Conservation (phyloP, 176 grass and related monocot genomes). For the Tillandsia fasciculata region DNA sequence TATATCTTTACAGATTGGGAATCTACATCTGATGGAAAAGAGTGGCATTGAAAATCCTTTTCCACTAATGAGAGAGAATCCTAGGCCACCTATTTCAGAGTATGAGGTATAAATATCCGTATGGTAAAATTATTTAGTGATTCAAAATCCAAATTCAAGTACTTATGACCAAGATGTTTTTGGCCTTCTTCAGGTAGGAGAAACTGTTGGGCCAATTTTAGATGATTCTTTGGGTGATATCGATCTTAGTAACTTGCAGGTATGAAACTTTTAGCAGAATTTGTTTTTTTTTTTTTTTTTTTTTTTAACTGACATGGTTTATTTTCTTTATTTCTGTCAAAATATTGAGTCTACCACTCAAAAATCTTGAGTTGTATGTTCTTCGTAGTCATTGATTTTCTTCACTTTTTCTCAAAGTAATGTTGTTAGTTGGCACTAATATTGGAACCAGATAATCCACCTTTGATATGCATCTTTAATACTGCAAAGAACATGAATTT, state of each 20-base stretch:
- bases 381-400: too few relatives aligned
- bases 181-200: constrained; percentile 45
- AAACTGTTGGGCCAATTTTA: constrained; percentile 38
- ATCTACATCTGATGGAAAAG: constrained; percentile 20
- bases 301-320: too few relatives aligned
- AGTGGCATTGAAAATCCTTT: constrained; percentile 74
- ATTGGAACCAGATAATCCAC: not conserved
- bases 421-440: too few relatives aligned
- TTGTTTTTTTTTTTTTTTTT: not conserved
- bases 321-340: too few relatives aligned
- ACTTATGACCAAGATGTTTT: not conserved
- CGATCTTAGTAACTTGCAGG: constrained; percentile 91
- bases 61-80: constrained; percentile 51
- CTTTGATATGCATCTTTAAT: not conserved
- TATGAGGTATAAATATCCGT: constrained; percentile 50
- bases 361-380: too few relatives aligned
- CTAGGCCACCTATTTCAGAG: constrained; percentile 47
- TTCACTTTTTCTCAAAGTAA: too few relatives aligned
- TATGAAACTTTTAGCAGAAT: constrained; percentile 15
- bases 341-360: too few relatives aligned
- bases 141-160: not conserved
- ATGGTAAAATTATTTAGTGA: not conserved
- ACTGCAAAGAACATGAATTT: not conserved
- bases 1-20: constrained; percentile 36
- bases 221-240: constrained; percentile 55